Base-by-base conservation (phyloP, 176 grass and related monocot species). In the Cenchrus purpureus region DNA sequence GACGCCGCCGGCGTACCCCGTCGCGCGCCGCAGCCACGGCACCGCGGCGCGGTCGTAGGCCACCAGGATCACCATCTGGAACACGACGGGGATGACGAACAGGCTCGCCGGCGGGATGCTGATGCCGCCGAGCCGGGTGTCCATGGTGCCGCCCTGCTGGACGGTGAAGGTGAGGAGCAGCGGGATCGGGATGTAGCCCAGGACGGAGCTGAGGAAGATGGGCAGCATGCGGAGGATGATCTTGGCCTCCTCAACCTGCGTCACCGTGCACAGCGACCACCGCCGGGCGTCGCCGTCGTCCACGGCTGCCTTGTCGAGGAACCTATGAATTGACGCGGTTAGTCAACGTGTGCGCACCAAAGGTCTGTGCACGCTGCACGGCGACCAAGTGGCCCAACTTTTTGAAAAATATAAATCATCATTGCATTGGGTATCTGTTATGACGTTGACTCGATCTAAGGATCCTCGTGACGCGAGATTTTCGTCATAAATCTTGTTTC, bases 61-160 rank as follows among this genome's bases (percentile, higher is more conserved):
- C 45, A 90, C 85, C 37, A 90, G 83, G 62, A 77, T 83, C 71
- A 86, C 7, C 62, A 97, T 86, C 75, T 91, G 88, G 87, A 91
- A 90, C 67, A 83, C 68, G 86, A 90, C 81, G 12, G 94, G 91
- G 31, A 96, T 61, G 11, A 89, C 3, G 78, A 88, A 88, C n/a
- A 96, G 91, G 66, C 87, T 92, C 49, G 91, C 94, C 16, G 94
- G 94, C 9, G 94, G 84, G 43, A 97, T 43, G 50, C 44, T 44
- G 79, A 87, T 68, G 72, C 10, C 37, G 72, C 87, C 89, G 11
- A 91, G 67, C 3, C 73, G 82, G 25, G 91, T 94, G 91, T 92
- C 73, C 87, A 92, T 94, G 40, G 91, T 78, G 8, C 63, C 53
- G 3, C 86, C 91, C 81, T 94, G 94, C 61, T 94, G 88, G 67